Evolutionary conservation across 176 grass and related monocot genomes (phyloP), one percentile per base, ranked within the genome.

Genomic region (Pontederia paniculata): DNA sequence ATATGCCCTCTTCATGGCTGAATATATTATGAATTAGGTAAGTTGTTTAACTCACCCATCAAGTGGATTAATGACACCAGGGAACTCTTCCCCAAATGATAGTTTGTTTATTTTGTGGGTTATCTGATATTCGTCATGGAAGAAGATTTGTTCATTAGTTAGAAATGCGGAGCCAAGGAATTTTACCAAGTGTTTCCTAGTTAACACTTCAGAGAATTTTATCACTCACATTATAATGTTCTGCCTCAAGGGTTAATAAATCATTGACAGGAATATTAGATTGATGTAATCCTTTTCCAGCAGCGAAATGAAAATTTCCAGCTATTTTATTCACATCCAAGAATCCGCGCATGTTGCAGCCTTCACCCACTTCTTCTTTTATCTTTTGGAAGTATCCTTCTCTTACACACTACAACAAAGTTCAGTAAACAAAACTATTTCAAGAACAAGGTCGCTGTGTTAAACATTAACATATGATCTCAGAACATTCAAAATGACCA

Each of bases 281-380:
- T 62, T 91, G 80, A 65, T 84, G 82, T 76, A 80, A 91, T 25
- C 93, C 82, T 82, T 88, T 98, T 62, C 93, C 93, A 73, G 83
- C 77, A 20, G 75, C 77, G 81, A 98, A 91, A 44, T 98, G 93
- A 52, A 98, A 81, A 84, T 98, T 88, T 66, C 93, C 93, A 25
- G 93, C 93, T 77, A 91, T 87, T 80, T 98, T 98, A 49, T 78
- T 80, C 55, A 88, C 93, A 84, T 98, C 93, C 62, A 91, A 60
- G 71, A 98, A 98, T 1, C 93, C 93, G 13, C 74, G 86, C 45
- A 98, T 80, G 53, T 77, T 91, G 64, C 93, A 98, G 59, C 93
- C 93, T 91, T 98, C 93, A 37, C 72, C 83, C 50, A 82, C 80
- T 71, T 91, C 81, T 60, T 72, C 75, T 79, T 84, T 98, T 63